Percentiles rank a stretch among this genome's conserved stretches.
Evolutionary conservation across 805 yeast species (phyloP).

Genomic region (Barnettozyma siamensis): DNA sequence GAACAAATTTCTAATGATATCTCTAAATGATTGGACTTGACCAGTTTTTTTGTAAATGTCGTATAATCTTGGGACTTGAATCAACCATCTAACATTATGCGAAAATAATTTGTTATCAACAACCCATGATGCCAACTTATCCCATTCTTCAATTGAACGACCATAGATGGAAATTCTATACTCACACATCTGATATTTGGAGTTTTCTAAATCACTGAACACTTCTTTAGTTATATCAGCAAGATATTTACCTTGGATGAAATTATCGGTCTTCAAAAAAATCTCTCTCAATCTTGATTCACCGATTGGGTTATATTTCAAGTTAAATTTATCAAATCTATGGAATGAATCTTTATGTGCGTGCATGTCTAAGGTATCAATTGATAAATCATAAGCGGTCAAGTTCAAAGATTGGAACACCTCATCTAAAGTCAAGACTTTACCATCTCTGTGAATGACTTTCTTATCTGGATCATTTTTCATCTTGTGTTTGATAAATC

Average conservation of each 20-base stretch:
- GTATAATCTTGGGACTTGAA: conserved; percentile 91
- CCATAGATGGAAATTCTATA: conserved; percentile 95
- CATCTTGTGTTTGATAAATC: conserved; percentile 92
- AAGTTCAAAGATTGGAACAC: conserved; percentile 88
- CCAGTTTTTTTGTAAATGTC: conserved; percentile 80
- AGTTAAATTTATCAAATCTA: conserved; percentile 93
- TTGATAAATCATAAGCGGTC: conserved; percentile 91
- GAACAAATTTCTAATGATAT: conserved; percentile 73
- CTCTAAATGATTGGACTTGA: conserved; percentile 65
- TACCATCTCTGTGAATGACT: conserved; percentile 91
- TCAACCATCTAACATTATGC: conserved; percentile 94
- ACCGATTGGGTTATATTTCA: conserved; percentile 96
- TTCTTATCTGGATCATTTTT: conserved; percentile 81
- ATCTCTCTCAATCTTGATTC: conserved; percentile 96
- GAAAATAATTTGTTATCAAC: conserved; percentile 86
- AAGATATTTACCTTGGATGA: conserved; percentile 77
- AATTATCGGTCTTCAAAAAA: conserved; percentile 92
- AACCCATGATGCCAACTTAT: conserved; percentile 90
- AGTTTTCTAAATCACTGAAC: conserved; percentile 86
- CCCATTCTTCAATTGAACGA: conserved; percentile 88
- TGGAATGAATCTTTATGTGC: conserved; percentile 98
- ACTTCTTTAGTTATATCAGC: conserved; percentile 95
- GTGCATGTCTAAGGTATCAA: conserved; percentile 98
- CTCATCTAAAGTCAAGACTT: conserved; percentile 75
- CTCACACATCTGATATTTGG: conserved; percentile 97